Evolutionary conservation across 1,139 yeast genomes (phyloP).

Genomic region (Nakaseomyces kungkrabaensis): DNA sequence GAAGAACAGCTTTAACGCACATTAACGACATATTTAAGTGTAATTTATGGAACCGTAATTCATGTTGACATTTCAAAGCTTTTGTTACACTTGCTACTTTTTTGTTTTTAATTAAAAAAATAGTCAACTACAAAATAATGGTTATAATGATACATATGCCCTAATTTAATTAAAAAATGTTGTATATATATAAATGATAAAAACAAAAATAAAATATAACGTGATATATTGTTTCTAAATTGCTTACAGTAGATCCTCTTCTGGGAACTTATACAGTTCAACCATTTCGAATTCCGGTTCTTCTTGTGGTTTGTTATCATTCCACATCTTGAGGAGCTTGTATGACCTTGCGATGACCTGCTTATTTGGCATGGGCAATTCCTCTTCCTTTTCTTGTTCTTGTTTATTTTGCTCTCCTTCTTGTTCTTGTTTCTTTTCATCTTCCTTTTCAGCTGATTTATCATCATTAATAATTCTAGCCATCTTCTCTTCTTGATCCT

Average conservation of each 20-base stretch:
- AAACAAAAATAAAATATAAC: neutral
- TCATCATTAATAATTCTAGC: constrained; percentile 18
- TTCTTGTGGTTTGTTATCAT: constrained; percentile 5
- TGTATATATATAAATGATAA: neutral
- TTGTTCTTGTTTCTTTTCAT: constrained; percentile 11
- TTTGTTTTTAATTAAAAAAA: neutral
- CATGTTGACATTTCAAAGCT: neutral
- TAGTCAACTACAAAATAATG: neutral
- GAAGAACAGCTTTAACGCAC: neutral
- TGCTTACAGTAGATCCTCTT: neutral
- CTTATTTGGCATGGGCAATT: constrained; percentile 14
- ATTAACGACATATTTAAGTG: neutral
- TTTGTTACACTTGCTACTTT: neutral
- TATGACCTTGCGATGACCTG: constrained; percentile 13
- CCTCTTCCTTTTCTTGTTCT: constrained; percentile 7
- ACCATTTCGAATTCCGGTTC: constrained; percentile 2
- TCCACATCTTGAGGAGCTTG: constrained; percentile 11
- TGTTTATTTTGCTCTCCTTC: constrained; percentile 9
- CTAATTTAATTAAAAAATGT: neutral
- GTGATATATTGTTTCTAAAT: neutral
- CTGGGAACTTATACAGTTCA: constrained; percentile 10
- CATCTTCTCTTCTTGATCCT: constrained; percentile 24
- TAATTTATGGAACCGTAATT: neutral
- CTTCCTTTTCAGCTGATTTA: constrained; percentile 11
- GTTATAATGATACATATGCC: constrained; percentile 2